These are phyloP conservation scores for Marsdenia floribunda DNA, from an alignment of 257 asterid species.

Conservation along the genomic window DNA sequence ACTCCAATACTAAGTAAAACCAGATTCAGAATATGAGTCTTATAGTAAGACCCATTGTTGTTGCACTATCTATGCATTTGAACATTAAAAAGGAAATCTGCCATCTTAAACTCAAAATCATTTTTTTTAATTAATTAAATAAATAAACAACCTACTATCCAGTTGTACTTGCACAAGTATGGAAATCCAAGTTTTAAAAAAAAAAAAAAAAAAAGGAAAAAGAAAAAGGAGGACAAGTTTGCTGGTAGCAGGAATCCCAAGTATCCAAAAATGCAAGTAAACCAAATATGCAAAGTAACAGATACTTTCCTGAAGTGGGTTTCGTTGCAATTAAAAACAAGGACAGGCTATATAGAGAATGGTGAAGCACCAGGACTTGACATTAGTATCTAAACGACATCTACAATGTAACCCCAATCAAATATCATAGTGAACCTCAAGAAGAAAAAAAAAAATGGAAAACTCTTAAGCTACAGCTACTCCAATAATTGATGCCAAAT, in stretches of 20 bases:
- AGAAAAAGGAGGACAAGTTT: not conserved
- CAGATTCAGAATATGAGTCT: not conserved
- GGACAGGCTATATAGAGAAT: not conserved
- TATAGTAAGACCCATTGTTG: not conserved
- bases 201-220: not conserved
- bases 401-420: not conserved
- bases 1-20: not conserved
- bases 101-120: not conserved
- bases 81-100: too few species aligned
- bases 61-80: not conserved
- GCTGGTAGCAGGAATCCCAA: not conserved
- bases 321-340: not conserved
- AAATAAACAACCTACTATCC: not conserved
- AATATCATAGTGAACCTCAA: not conserved
- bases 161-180: not conserved
- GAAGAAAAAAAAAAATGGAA: not conserved
- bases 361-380: not conserved
- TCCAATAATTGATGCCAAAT: conserved; percentile 7
- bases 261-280: not conserved
- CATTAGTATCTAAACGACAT: not conserved
- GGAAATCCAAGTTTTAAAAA: not conserved
- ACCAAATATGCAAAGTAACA: not conserved
- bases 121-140: too few species aligned
- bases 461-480: not conserved
- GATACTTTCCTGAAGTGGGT: not conserved